Base-by-base conservation (phyloP, 148 eudicot genomes). In the Rhododendron henanense region DNA sequence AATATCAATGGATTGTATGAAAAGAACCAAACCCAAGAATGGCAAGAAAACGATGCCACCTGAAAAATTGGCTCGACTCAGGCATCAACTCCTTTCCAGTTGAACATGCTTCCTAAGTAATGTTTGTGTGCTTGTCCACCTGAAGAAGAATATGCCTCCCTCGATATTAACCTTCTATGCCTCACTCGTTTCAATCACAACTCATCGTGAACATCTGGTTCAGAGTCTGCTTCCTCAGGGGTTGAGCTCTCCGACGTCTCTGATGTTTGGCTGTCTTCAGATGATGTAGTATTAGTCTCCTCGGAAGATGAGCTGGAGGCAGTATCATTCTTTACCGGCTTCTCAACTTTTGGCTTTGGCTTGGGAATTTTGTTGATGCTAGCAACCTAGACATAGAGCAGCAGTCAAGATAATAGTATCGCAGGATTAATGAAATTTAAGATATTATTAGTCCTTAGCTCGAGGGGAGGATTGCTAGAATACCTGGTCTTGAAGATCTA, bases 301-400 rank as follows among this genome's bases (percentile, higher is more conserved):
- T 91, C 91, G 3, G 94, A 84, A 63, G 92, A 57, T 15, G 96
- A 87, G 48, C 79, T 81, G 44, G 93, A 50, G 41, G 84, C 93
- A 1, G 92, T 90, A 69, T 93, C 93, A 83, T 90, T 94, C 87
- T 92, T 95, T 45, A 88, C 93, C 10, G 98, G 94, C 93, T 97
- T 95, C 91, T 92, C 95, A 23, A 93, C 91, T 88, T 97, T 97
- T 1, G 99, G 99, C 88, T 91, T 97, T 78, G 99, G 99, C 92
- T 94, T 95, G 59, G 98, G 95, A 73, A 97, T 94, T 89, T 86
- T 92, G 85, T 97, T 91, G 83, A 93, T 89, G 44, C 87, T 90
- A 8, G 91, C 88, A 82, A 95, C 98, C 99, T 97, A 85, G 45
- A 81, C 41, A 81, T 37, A 1, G 33, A 76, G 4, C n/a, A 77